These are phyloP conservation scores for Fusarium verrucosum DNA, from an alignment of 2,329 filamentous ascomycete genomes.

Conservation along the genomic window DNA sequence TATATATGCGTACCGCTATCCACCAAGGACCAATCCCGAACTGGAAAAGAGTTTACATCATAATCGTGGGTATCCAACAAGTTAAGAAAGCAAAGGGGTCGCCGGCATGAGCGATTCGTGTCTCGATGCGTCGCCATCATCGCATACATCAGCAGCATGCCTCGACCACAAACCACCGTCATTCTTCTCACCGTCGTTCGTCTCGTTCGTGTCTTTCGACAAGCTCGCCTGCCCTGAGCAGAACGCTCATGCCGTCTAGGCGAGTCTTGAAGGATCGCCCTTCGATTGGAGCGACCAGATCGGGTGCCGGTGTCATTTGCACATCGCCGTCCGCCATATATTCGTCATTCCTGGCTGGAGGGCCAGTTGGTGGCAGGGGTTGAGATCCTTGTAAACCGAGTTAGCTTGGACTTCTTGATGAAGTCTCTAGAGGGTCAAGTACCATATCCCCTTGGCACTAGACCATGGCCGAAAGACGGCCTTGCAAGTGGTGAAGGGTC, in stretches of 20 bases:
- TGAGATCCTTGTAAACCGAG: constrained; percentile 47
- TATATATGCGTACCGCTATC: neutral
- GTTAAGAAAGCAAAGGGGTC: constrained; percentile 16
- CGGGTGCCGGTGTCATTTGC: constrained; percentile 44
- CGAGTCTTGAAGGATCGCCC: constrained; percentile 39
- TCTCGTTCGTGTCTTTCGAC: constrained; percentile 56
- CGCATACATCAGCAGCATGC: neutral
- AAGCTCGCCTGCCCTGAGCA: constrained; percentile 68
- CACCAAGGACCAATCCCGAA: constrained; percentile 2
- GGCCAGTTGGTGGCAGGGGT: constrained; percentile 47
- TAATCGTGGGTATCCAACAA: constrained; percentile 37
- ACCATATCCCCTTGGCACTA: constrained; percentile 50
- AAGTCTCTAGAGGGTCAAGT: constrained; percentile 37
- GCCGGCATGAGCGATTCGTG: neutral
- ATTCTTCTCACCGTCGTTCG: constrained; percentile 23
- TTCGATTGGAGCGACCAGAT: constrained; percentile 32
- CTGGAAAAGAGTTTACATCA: constrained; percentile 22
- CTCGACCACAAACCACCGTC: neutral
- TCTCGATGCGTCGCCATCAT: neutral
- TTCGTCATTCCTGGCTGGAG: constrained; percentile 46
- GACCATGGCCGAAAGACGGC: constrained; percentile 36
- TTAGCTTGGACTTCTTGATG: constrained; percentile 44
- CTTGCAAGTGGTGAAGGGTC: constrained; percentile 25
- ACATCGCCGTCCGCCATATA: constrained; percentile 46
- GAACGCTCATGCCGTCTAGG: constrained; percentile 67